These are phyloP conservation scores for Coemansia sp. DNA, from an alignment of 371 early-diverging fungal species.

Conservation along the genomic window DNA sequence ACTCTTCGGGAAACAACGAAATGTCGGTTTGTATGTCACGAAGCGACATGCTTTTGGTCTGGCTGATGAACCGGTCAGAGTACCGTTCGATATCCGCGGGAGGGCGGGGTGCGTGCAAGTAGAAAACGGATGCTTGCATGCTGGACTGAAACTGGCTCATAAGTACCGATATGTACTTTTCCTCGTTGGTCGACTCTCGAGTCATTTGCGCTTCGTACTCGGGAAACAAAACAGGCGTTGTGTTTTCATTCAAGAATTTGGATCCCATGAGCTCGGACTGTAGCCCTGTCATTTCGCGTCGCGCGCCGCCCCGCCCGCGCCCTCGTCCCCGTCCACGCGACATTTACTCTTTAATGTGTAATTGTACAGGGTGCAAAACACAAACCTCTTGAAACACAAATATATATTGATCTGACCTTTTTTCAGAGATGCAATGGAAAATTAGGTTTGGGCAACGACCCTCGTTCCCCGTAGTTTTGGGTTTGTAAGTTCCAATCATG, in stretches of 20 bases:
- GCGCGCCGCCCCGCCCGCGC: constrained; percentile 24
- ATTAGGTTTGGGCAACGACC: no score
- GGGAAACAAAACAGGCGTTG: constrained; percentile 13
- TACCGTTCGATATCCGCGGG: constrained; percentile 47
- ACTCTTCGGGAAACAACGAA: constrained; percentile 46
- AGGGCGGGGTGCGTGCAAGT: constrained; percentile 31
- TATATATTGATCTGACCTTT: no score
- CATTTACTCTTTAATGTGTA: constrained; percentile 1
- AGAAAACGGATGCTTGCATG: constrained; percentile 32
- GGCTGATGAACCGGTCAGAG: constrained; percentile 43
- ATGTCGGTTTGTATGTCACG: constrained; percentile 36
- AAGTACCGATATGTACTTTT: constrained; percentile 21
- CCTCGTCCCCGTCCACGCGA: constrained; percentile 35
- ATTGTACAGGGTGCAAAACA: not conserved
- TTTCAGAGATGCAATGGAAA: no score
- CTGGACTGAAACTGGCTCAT: constrained; percentile 20
- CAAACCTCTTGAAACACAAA: no score
- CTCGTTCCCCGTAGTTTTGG: no score
- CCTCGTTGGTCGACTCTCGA: constrained; percentile 25
- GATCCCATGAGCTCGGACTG: constrained; percentile 31
- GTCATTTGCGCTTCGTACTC: constrained; percentile 17
- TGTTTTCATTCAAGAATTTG: constrained; percentile 10
- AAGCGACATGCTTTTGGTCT: constrained; percentile 16
- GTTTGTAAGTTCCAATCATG: no score
- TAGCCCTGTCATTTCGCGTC: constrained; percentile 34